A percentile compares a stretch with the other conserved stretches of the same genome.
phyloP scores from a whole-genome alignment of 352 stramenopile genomes.

The Phytophthora sp. region DNA sequence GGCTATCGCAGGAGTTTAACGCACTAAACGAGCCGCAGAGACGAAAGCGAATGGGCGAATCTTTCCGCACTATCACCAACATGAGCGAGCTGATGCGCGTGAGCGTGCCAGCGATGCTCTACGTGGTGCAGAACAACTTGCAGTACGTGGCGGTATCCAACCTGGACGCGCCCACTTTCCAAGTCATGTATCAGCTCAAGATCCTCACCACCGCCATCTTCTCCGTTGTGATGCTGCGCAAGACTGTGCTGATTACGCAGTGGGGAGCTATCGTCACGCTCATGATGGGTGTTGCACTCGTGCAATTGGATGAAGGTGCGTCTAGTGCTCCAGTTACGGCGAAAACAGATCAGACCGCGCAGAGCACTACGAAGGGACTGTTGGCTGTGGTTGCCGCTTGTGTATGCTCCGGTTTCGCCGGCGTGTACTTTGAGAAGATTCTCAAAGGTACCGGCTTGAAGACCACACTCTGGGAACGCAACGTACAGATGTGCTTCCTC shows the following conservation, averaged over 20 bases:
- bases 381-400: slow-evolving; percentile 73
- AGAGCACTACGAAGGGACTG: slow-evolving; percentile 75
- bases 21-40: slow-evolving; percentile 31
- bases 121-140: slow-evolving; percentile 88
- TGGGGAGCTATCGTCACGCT: slow-evolving; percentile 83
- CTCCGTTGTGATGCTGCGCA: slow-evolving; percentile 80
- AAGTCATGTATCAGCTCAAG: slow-evolving; percentile 90
- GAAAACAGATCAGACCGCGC: slow-evolving; percentile 24
- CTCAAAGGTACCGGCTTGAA: slow-evolving; percentile 71
- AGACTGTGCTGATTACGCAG: slow-evolving; percentile 71
- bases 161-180: slow-evolving; percentile 79
- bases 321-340: slow-evolving; percentile 16
- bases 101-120: slow-evolving; percentile 79
- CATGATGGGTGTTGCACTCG: slow-evolving; percentile 81
- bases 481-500: slow-evolving; percentile 84
- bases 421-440: slow-evolving; percentile 90
- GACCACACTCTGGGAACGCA: slow-evolving; percentile 81
- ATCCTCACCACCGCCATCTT: slow-evolving; percentile 89
- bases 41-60: slow-evolving; percentile 32
- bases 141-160: slow-evolving; percentile 85
- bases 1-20: slow-evolving; percentile 35
- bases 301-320: slow-evolving; percentile 66
- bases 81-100: slow-evolving; percentile 68
- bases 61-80: slow-evolving; percentile 63
- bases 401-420: slow-evolving; percentile 83